Base-by-base conservation (phyloP, 2,329 filamentous ascomycete genomes). In the Trichoderma pleuroti region DNA sequence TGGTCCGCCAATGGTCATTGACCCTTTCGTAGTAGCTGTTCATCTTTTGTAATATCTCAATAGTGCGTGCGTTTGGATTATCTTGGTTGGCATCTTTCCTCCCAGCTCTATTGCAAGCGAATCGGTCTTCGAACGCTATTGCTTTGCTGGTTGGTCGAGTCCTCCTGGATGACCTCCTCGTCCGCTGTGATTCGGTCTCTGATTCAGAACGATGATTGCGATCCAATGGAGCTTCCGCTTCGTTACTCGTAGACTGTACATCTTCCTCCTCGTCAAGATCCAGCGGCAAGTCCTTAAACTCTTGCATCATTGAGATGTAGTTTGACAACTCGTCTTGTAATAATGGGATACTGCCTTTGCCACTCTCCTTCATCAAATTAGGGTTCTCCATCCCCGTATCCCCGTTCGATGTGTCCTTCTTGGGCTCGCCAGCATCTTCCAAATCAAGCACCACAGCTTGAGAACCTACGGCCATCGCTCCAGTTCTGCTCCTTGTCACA, bases 21-120 rank as follows among this genome's bases (percentile, higher is more conserved):
- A 87, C 88, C 8, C 90, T 86, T 5, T 86, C 87, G 78, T 97
- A 97, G 79, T 95, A 91, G 67, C 90, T 86, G 54, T 88, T 86
- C 92, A 98, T 94, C 74, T 92, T 85, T 75, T 93, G 88, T 6
- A 98, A 83, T 2, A 96, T 84, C 60, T 91, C 86, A 64, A 97
- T 94, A 0, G 92, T 97, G 14, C 86, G 83, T 1, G 84, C 82
- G 77, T 98, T 98, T 0, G 93, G 92, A 74, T 92, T 93, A 14
- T 82, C 77, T 0, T 80, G 76, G 16, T 81, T 77, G 5, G 78
- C 77, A 39, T 83, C 80, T 63, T 81, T 82, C 2, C 81, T 84
- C 11, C 87, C 86, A 2, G 85, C 86, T 39, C 80, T 82, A 77
- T 87, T 85, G 76, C 88, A 90, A 16, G 83, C 82, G 72, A 89